These are phyloP conservation scores for Globisporangium alternatum DNA, from an alignment of 352 stramenopile species.

Conservation along the genomic window DNA sequence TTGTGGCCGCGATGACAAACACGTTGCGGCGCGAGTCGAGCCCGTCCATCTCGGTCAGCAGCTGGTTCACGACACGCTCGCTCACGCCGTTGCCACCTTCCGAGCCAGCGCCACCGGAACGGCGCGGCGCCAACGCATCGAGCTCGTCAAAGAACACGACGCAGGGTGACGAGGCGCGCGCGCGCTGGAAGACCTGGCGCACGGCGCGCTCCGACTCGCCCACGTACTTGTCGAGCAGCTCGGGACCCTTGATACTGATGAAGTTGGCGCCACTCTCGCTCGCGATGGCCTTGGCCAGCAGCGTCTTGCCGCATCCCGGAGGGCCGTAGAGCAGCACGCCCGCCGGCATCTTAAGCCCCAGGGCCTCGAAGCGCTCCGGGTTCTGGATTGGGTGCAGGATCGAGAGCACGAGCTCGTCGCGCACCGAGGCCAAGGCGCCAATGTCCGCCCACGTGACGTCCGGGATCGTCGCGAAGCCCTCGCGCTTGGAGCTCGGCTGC, in stretches of 20 bases:
- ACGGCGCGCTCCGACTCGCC: conserved; percentile 96
- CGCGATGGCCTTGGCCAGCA: conserved; percentile 98
- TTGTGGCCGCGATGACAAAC: conserved; percentile 95
- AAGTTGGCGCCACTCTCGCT: conserved; percentile 99
- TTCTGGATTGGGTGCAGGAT: conserved; percentile 98
- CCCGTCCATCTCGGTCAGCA: conserved; percentile 99
- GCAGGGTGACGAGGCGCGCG: conserved; percentile 96
- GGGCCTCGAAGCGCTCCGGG: conserved; percentile 91
- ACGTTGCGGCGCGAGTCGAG: conserved; percentile 95
- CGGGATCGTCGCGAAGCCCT: conserved; percentile 98
- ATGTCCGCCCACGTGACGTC: conserved; percentile 99
- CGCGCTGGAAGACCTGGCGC: conserved; percentile 96
- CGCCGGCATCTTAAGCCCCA: conserved; percentile 96
- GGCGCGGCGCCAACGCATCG: conserved; percentile 95
- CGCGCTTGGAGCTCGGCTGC: conserved; percentile 97
- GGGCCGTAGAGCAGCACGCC: conserved; percentile 98
- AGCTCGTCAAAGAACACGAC: conserved; percentile 99
- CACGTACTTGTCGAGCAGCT: conserved; percentile 99
- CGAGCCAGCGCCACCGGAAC: conserved; percentile 61
- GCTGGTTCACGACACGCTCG: conserved; percentile 96
- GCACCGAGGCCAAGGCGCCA: conserved; percentile 89
- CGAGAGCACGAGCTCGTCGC: conserved; percentile 95
- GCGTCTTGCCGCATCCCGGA: conserved; percentile 98
- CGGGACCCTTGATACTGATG: conserved; percentile 98
- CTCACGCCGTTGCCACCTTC: conserved; percentile 90